Evolutionary conservation across 192 early-diverging fungal genomes (phyloP), one percentile per base, ranked within the genome.

Genomic region (Umbelopsis sp.): DNA sequence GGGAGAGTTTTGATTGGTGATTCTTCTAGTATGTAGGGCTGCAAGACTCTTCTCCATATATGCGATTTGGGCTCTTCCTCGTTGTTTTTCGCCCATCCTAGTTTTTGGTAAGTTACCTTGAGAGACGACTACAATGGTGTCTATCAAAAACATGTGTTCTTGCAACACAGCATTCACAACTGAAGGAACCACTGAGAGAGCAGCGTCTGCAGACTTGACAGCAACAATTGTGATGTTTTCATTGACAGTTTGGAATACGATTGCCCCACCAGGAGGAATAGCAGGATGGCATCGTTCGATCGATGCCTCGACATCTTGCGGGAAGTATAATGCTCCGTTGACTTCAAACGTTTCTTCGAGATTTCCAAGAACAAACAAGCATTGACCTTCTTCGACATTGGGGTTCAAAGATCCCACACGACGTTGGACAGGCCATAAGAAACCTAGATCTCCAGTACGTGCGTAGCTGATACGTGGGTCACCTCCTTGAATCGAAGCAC

Each of bases 361-460:
- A 5, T 87, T 81, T 14, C 94, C 92, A 31, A 93, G 71, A 8
- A 94, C 92, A 83, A 91, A 96, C 77, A 96, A 67, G 52, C 90
- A 89, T 56, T 91, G 89, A 12, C 82, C 89, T 32, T 84, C 82
- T 49, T 85, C 86, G 45, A 85, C 74, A 38, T 75, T 80, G 12
- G 88, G 80, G 14, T 68, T 38, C 32, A 52, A 50, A 31, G 22
- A 68, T 10, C 67, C 56, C 0, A 43, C 65, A 16, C 72, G 69
- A 21, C 79, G 71, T 29, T 73, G 71, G n/a, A 94, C 88, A 54
- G 89, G 86, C 82, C 91, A 92, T 41, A 96, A 66, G 74, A 96
- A 96, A 6, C 94, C 94, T 45, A 91, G 72, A 76, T 93, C 93
- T 21, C 94, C 94, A 0, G 94, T 94, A 32, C 92, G 86, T 65